A percentile compares a stretch with the other conserved stretches of the same genome.
Conservation (phyloP, 2,329 filamentous ascomycete genomes). For the Penicillium sp. region DNA sequence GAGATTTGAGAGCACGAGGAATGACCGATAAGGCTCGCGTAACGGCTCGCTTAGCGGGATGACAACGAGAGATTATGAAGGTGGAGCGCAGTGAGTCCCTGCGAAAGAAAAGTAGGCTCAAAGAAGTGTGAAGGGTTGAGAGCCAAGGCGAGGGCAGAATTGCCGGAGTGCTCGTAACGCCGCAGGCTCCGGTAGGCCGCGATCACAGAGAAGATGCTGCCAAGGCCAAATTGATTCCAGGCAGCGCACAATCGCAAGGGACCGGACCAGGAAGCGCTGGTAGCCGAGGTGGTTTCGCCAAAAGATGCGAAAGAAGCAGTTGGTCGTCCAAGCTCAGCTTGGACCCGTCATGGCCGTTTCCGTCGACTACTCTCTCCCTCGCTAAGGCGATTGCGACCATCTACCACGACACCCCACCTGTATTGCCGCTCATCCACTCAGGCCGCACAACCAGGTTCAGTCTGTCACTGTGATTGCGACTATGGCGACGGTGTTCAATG, state of each 20-base stretch:
- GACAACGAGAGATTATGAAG: background rate
- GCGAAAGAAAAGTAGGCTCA: background rate
- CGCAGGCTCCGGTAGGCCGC: background rate
- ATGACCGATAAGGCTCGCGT: background rate
- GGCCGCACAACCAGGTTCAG: conserved; percentile 1
- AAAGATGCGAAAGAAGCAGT: background rate
- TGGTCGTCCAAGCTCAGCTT: background rate
- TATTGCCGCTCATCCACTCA: background rate
- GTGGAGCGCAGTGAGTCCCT: background rate
- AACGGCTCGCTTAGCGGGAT: no score
- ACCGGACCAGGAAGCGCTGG: conserved; percentile 1
- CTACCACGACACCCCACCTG: conserved; percentile 1
- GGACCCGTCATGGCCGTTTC: conserved; percentile 22
- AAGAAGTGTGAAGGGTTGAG: background rate
- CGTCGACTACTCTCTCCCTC: conserved; percentile 9
- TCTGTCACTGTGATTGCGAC: background rate
- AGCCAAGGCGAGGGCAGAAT: background rate
- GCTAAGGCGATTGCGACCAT: conserved; percentile 6
- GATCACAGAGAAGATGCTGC: conserved; percentile 4
- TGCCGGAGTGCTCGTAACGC: background rate
- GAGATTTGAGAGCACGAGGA: background rate
- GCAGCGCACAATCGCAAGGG: conserved; percentile 2
- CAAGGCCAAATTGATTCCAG: conserved; percentile 10
- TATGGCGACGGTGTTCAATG: conserved; percentile 2
- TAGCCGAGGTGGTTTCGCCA: conserved; percentile 8